Conservation (phyloP, 352 stramenopile genomes). For the Blastocystis sp. region DNA sequence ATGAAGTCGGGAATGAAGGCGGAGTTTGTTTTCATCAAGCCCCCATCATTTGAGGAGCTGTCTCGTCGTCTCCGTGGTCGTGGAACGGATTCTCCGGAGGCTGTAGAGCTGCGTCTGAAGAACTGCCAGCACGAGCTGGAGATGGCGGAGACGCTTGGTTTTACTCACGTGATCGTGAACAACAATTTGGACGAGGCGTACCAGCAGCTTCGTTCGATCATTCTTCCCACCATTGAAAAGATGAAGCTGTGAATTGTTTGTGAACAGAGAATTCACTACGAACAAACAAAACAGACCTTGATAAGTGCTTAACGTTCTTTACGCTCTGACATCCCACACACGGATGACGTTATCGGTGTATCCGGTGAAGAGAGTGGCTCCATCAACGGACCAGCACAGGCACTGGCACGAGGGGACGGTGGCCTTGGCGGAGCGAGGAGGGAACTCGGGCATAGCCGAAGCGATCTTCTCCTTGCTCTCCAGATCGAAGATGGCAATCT, state of each 20-base stretch:
- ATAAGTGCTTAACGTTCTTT: no score
- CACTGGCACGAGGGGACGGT: not conserved
- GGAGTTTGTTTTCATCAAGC: conserved; percentile 84
- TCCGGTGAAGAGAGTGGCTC: no score
- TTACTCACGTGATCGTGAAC: conserved; percentile 78
- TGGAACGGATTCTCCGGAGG: conserved; percentile 85
- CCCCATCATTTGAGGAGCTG: conserved; percentile 82
- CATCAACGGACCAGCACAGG: not conserved
- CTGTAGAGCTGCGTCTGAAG: conserved; percentile 78
- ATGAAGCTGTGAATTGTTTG: conserved; percentile 62
- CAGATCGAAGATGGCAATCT: no score
- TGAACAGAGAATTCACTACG: no score
- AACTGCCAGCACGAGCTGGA: conserved; percentile 84
- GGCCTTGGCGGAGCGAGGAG: not conserved
- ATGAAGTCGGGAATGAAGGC: conserved; percentile 70
- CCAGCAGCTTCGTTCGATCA: conserved; percentile 65
- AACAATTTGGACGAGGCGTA: conserved; percentile 74
- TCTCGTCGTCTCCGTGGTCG: conserved; percentile 81
- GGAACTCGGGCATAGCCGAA: not conserved
- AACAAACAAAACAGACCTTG: no score
- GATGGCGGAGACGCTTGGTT: conserved; percentile 69
- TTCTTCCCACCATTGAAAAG: conserved; percentile 70
- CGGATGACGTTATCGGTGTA: conserved; percentile 96
- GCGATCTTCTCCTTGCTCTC: no score
- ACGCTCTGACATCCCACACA: conserved; percentile 61